Conservation (phyloP, 768 basidiomycete genomes). For the Boletus eberwhitei region DNA sequence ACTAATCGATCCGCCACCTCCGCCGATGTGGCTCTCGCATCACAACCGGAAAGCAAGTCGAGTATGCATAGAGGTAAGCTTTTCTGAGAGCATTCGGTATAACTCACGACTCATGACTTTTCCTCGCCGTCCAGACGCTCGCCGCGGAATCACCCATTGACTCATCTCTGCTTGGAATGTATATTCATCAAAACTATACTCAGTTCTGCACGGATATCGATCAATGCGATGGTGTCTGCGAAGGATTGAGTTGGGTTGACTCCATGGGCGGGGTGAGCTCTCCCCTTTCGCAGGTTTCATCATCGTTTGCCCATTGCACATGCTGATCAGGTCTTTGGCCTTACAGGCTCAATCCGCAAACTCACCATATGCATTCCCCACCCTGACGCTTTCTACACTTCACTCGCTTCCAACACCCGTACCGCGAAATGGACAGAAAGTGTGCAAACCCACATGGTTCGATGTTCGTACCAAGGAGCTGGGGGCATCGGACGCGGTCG, state of each 20-base stretch:
- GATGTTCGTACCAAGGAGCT: conserved; percentile 54
- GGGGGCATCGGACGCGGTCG: conserved; percentile 57
- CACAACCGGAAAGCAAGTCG: conserved; percentile 68
- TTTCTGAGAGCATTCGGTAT: neutral
- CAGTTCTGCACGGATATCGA: conserved; percentile 80
- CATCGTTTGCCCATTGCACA: neutral
- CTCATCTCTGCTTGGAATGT: conserved; percentile 81
- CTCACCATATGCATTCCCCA: conserved; percentile 79
- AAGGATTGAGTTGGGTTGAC: conserved; percentile 78
- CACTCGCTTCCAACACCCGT: conserved; percentile 88
- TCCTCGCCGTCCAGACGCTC: conserved; percentile 44
- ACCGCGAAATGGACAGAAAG: conserved; percentile 69
- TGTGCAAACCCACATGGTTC: conserved; percentile 87
- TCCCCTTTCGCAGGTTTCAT: neutral
- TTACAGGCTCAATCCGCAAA: conserved; percentile 60
- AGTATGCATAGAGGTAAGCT: conserved; percentile 70
- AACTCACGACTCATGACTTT: neutral
- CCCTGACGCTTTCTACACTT: conserved; percentile 77
- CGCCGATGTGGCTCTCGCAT: conserved; percentile 57
- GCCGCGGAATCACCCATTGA: conserved; percentile 89
- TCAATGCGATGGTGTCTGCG: conserved; percentile 64
- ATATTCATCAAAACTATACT: conserved; percentile 92
- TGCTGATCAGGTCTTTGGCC: neutral
- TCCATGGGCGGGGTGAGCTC: conserved; percentile 54
- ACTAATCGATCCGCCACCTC: conserved; percentile 49